Evolutionary conservation across 2,329 filamentous ascomycete genomes (phyloP).

Genomic region (Pseudocercospora cruenta): DNA sequence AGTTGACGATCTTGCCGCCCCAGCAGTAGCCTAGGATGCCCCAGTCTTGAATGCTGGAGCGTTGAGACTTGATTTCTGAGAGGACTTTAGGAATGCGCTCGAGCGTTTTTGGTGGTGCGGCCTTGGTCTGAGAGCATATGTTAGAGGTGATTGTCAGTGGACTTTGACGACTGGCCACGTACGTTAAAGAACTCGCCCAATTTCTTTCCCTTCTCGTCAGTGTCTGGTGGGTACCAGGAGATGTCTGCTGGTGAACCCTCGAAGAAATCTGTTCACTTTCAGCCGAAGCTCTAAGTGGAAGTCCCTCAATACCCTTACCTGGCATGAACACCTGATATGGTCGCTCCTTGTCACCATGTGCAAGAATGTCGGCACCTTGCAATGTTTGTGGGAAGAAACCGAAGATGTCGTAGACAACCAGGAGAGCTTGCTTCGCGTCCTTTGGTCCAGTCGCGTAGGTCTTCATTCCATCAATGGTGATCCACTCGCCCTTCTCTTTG

Average conservation of each 20-base stretch:
- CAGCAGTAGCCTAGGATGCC: conserved; percentile 63
- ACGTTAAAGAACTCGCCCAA: conserved; percentile 61
- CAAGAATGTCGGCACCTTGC: conserved; percentile 66
- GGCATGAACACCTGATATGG: conserved; percentile 88
- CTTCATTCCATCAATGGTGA: conserved; percentile 63
- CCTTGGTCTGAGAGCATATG: conserved; percentile 44
- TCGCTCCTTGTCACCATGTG: conserved; percentile 64
- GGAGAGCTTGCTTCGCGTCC: conserved; percentile 59
- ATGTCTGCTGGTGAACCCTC: conserved; percentile 70
- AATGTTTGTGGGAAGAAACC: conserved; percentile 66
- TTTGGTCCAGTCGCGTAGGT: conserved; percentile 61
- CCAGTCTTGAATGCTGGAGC: conserved; percentile 57
- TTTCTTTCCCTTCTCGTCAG: conserved; percentile 62
- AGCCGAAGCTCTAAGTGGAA: not conserved
- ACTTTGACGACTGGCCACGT: not conserved
- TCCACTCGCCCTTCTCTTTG: conserved; percentile 62
- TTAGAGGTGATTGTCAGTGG: conserved; percentile 10
- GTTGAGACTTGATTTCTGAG: conserved; percentile 55
- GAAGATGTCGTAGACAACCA: conserved; percentile 66
- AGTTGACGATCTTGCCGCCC: conserved; percentile 57
- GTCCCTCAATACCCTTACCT: conserved; percentile 14
- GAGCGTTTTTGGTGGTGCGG: conserved; percentile 61
- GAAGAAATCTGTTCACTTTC: conserved; percentile 70
- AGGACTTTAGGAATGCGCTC: conserved; percentile 60
- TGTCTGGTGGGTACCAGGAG: conserved; percentile 50